Percentiles rank a stretch among this genome's conserved stretches.
These are phyloP conservation scores for Mortierella sp. DNA, from an alignment of 371 early-diverging fungal species.

Conservation along the genomic window DNA sequence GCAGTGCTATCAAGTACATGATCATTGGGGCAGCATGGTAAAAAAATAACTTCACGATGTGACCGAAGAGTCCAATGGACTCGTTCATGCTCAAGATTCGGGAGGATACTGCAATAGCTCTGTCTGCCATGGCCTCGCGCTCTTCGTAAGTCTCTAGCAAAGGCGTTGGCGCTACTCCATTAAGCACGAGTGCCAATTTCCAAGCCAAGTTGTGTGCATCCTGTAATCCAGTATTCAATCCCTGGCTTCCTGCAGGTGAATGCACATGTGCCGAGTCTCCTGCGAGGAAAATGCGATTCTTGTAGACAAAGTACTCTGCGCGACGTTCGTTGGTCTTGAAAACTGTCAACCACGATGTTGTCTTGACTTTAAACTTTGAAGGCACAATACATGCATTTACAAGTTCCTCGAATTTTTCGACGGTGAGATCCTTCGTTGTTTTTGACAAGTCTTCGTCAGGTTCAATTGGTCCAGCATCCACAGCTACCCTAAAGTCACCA, in stretches of 20 bases:
- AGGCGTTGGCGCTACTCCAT: constrained; percentile 11
- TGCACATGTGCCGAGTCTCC: constrained; percentile 64
- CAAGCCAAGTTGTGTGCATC: constrained; percentile 64
- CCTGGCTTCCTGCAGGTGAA: constrained; percentile 63
- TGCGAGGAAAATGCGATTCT: constrained; percentile 54
- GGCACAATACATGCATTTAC: constrained; percentile 19
- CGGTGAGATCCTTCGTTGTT: constrained; percentile 23
- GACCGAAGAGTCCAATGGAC: not conserved
- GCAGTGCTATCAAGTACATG: not conserved
- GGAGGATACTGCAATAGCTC: constrained; percentile 28
- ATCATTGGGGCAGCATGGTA: not conserved
- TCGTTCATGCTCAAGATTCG: not conserved
- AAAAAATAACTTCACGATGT: constrained; percentile 4
- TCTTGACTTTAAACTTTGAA: constrained; percentile 20
- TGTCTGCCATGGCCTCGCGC: constrained; percentile 29
- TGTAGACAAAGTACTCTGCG: constrained; percentile 37
- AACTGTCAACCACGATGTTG: constrained; percentile 31
- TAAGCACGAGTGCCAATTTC: constrained; percentile 59
- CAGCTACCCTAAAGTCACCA: constrained; percentile 11
- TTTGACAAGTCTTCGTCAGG: constrained; percentile 26
- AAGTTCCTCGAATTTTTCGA: constrained; percentile 34
- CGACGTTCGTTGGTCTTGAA: constrained; percentile 50
- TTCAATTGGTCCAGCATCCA: constrained; percentile 22
- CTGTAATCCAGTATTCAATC: constrained; percentile 64
- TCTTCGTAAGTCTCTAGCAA: constrained; percentile 34